phyloP scores from a whole-genome alignment of 1,284 basidiomycete genomes.

The Ustilago tritici region DNA sequence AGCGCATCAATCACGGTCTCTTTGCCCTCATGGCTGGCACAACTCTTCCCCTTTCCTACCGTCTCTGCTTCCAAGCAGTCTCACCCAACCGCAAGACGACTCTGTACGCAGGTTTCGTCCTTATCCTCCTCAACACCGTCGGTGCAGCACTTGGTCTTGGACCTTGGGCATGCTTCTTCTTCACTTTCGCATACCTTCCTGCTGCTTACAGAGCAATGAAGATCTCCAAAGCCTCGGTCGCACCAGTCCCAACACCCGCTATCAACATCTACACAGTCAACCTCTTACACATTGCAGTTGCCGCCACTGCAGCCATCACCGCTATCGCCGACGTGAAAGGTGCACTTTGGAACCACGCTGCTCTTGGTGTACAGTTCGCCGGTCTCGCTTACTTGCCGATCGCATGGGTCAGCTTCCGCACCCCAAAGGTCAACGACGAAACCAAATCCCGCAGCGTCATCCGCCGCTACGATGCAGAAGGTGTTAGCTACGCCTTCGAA shows the following conservation, averaged over 20 bases:
- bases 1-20: constrained; percentile 43
- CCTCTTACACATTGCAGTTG: constrained; percentile 28
- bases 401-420: constrained; percentile 42
- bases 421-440: constrained; percentile 46
- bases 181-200: constrained; percentile 28
- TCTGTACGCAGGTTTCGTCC: constrained; percentile 32
- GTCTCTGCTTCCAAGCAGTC: constrained; percentile 50
- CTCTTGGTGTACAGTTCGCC: constrained; percentile 36
- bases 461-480: constrained; percentile 44
- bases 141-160: constrained; percentile 43
- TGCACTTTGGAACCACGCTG: constrained; percentile 35
- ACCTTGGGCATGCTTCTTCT: constrained; percentile 37
- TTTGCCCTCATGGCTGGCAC: constrained; percentile 39
- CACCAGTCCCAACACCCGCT: constrained; percentile 45
- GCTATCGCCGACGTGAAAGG: constrained; percentile 17
- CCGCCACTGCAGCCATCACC: constrained; percentile 16
- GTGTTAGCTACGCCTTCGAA: constrained; percentile 54
- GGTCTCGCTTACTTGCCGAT: constrained; percentile 35
- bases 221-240: constrained; percentile 31
- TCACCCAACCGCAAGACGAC: constrained; percentile 49
- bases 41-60: constrained; percentile 31
- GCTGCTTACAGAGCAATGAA: constrained; percentile 41
- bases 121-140: constrained; percentile 39
- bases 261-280: constrained; percentile 48
- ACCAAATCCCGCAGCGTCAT: constrained; percentile 34